phyloP scores from a whole-genome alignment of 768 basidiomycete species.

The Mycena indigotica region DNA sequence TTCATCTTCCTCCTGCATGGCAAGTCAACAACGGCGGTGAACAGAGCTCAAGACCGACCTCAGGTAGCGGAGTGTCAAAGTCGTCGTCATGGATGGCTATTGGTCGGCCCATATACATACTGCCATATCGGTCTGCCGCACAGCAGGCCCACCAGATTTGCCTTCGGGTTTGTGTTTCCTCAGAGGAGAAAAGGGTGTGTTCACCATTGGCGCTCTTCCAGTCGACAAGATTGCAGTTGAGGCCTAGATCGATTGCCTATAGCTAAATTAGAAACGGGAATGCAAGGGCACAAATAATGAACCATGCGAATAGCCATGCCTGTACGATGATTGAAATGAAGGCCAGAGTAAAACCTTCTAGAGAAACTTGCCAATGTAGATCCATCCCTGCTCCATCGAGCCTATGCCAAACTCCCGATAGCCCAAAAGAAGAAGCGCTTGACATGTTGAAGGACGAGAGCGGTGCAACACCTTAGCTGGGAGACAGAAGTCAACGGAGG shows the following conservation, averaged over 20 bases:
- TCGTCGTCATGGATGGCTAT: slow-evolving; percentile 68
- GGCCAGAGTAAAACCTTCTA: slow-evolving; percentile 1
- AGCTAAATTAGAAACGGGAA: slow-evolving; percentile 7
- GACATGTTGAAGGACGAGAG: slow-evolving; percentile 74
- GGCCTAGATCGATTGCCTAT: slow-evolving; percentile 77
- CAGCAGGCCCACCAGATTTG: slow-evolving; percentile 84
- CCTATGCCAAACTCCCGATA: slow-evolving; percentile 88
- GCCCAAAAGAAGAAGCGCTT: slow-evolving; percentile 76
- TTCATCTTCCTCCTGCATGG: slow-evolving; percentile 59
- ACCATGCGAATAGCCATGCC: slow-evolving; percentile 81
- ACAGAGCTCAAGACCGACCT: slow-evolving; percentile 39
- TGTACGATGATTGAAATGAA: slow-evolving; percentile 21
- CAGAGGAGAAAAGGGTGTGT: slow-evolving; percentile 58
- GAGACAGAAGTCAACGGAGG: slow-evolving; percentile 11
- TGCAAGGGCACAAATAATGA: slow-evolving; percentile 10
- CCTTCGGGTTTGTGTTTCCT: slow-evolving; percentile 70
- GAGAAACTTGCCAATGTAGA: slow-evolving; percentile 61
- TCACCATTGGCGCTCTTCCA: slow-evolving; percentile 62
- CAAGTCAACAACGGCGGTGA: slow-evolving; percentile 1
- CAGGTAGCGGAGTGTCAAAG: slow-evolving; percentile 67
- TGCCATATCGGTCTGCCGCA: slow-evolving; percentile 74
- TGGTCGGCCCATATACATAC: slow-evolving; percentile 77
- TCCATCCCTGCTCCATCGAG: slow-evolving; percentile 84
- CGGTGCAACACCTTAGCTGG: slow-evolving; percentile 66
- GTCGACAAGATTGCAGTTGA: slow-evolving; percentile 75